Evolutionary conservation across 2,329 filamentous ascomycete genomes (phyloP).

Genomic region (Sporothrix pseudoabietina): DNA sequence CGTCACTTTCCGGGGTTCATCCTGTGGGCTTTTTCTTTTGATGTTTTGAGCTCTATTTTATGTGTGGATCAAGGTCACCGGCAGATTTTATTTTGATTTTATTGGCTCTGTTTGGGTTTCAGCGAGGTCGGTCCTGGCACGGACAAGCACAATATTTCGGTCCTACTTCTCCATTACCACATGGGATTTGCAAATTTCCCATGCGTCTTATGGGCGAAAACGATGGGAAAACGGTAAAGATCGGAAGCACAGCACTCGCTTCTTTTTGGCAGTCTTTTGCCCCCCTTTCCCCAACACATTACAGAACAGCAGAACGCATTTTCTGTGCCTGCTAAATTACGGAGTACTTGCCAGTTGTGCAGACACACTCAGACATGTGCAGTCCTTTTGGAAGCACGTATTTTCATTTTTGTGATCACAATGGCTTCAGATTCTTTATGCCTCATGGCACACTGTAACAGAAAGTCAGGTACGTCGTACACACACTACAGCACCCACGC

Average conservation of each 20-base stretch:
- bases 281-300: background rate
- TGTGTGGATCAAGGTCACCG: background rate
- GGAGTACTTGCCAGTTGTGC: background rate
- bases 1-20: background rate
- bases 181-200: conserved; percentile 29
- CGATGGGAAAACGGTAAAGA: conserved; percentile 6
- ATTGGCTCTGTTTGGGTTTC: background rate
- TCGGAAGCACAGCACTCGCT: conserved; percentile 3
- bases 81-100: background rate
- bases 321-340: background rate
- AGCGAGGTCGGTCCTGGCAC: background rate
- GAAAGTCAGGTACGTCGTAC: background rate
- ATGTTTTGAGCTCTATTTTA: background rate
- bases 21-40: background rate
- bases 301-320: background rate
- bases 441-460: background rate
- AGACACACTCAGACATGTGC: background rate
- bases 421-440: background rate
- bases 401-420: background rate
- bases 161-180: conserved; percentile 21
- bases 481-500: background rate
- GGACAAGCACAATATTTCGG: background rate
- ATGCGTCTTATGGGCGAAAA: conserved; percentile 1
- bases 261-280: background rate
- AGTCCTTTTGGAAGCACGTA: background rate